phyloP scores from a whole-genome alignment of 495 filamentous ascomycete genomes.

The Penicillium angulare region DNA sequence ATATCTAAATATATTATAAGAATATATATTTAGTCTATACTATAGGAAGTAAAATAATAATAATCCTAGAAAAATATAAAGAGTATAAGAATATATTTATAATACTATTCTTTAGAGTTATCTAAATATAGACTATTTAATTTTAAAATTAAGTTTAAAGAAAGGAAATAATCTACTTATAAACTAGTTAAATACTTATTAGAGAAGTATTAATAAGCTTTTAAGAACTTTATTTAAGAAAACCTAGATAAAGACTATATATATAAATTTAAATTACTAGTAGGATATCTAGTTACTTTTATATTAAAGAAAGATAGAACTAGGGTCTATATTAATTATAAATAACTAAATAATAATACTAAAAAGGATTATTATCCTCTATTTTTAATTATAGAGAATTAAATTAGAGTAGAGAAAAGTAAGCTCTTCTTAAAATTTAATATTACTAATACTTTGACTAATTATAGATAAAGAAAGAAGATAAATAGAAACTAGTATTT shows the following conservation, averaged over 20 bases:
- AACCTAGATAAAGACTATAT: too few species aligned
- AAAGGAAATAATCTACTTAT: constrained; percentile 5
- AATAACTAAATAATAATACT: constrained; percentile 24
- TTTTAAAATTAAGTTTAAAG: constrained; percentile 1
- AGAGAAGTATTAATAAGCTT: constrained; percentile 3
- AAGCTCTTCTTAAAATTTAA: constrained; percentile 28
- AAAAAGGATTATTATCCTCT: constrained; percentile 25
- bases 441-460: constrained; percentile 15
- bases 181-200: constrained; percentile 15
- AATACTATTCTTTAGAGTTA: not conserved
- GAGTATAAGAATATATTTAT: not conserved
- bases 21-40: not conserved
- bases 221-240: too few species aligned
- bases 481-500: constrained; percentile 21
- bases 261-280: too few species aligned
- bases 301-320: constrained; percentile 25
- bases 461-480: constrained; percentile 9
- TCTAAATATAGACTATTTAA: not conserved
- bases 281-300: constrained; percentile 18
- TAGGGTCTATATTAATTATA: constrained; percentile 23
- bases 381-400: constrained; percentile 16
- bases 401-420: constrained; percentile 15
- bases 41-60: not conserved
- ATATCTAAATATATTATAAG: not conserved
- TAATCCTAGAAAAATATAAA: not conserved